Conservation (phyloP, 2,329 filamentous ascomycete species). For the Myotisia sp. region DNA sequence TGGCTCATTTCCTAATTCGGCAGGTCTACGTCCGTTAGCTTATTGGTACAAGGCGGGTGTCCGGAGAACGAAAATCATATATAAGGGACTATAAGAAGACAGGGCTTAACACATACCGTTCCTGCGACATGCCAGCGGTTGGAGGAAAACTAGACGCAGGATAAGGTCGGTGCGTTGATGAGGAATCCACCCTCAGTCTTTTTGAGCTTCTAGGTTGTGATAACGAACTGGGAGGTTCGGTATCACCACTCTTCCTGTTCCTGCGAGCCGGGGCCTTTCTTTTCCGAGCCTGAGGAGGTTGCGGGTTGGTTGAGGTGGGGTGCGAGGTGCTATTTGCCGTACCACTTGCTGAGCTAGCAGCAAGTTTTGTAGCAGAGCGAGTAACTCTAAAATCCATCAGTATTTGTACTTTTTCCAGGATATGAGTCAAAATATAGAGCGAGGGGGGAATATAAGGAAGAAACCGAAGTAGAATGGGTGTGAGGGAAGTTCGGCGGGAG, state of each 20-base stretch:
- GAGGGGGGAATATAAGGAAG: slow-evolving; percentile 9
- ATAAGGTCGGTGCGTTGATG: slow-evolving; percentile 30
- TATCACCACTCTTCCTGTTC: slow-evolving; percentile 22
- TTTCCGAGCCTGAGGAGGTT: slow-evolving; percentile 48
- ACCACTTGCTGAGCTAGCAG: slow-evolving; percentile 35
- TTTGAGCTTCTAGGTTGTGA: slow-evolving; percentile 47
- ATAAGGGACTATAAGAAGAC: too few species aligned
- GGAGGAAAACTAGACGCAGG: slow-evolving; percentile 26
- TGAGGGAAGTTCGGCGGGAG: background rate
- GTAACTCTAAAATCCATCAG: slow-evolving; percentile 97
- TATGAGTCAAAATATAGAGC: slow-evolving; percentile 4
- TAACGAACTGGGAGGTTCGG: slow-evolving; percentile 4
- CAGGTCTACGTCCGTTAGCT: slow-evolving; percentile 5
- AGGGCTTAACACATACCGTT: slow-evolving; percentile 25
- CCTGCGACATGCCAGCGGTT: slow-evolving; percentile 28
- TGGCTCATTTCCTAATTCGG: slow-evolving; percentile 39
- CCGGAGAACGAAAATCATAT: slow-evolving; percentile 7
- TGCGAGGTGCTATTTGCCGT: slow-evolving; percentile 39
- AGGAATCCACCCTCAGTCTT: slow-evolving; percentile 49
- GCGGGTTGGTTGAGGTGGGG: slow-evolving; percentile 28
- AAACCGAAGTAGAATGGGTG: slow-evolving; percentile 6
- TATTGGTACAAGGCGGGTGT: slow-evolving; percentile 5
- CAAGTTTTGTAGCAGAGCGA: slow-evolving; percentile 84
- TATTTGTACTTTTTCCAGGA: slow-evolving; percentile 24
- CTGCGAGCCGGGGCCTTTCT: slow-evolving; percentile 51